Evolutionary conservation across 169 alveolate genomes (phyloP).

Genomic region (Eimeria necatrix): DNA sequence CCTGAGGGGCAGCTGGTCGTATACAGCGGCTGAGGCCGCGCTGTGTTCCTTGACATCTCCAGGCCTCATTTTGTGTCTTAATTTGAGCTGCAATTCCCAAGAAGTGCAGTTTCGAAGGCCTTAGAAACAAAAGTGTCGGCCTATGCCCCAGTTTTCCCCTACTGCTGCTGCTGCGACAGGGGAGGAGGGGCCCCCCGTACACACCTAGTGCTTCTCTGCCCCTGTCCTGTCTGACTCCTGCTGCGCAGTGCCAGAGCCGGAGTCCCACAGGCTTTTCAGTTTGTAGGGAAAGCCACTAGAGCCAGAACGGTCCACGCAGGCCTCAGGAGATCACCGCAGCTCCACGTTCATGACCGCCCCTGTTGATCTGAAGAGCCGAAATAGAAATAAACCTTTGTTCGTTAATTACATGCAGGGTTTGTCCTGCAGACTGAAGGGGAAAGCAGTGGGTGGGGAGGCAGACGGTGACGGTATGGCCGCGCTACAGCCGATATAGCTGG

Average conservation of each 20-base stretch:
- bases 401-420: no score
- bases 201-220: background rate
- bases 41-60: background rate
- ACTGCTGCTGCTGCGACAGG: background rate
- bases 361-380: no score
- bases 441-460: no score
- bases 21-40: conserved; percentile 1
- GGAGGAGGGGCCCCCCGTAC: background rate
- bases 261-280: background rate
- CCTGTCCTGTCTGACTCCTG: background rate
- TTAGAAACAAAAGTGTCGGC: background rate
- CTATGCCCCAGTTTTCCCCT: background rate
- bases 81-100: no score
- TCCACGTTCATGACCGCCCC: no score
- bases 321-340: no score
- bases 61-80: background rate
- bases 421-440: no score
- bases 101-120: background rate
- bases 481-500: no score
- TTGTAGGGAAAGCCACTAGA: no score
- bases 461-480: no score
- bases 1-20: conserved; percentile 37
- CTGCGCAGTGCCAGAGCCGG: background rate
- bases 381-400: no score
- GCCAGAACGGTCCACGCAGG: no score